phyloP scores from a whole-genome alignment of 1,284 basidiomycete species.

The Marasmius fiardii region DNA sequence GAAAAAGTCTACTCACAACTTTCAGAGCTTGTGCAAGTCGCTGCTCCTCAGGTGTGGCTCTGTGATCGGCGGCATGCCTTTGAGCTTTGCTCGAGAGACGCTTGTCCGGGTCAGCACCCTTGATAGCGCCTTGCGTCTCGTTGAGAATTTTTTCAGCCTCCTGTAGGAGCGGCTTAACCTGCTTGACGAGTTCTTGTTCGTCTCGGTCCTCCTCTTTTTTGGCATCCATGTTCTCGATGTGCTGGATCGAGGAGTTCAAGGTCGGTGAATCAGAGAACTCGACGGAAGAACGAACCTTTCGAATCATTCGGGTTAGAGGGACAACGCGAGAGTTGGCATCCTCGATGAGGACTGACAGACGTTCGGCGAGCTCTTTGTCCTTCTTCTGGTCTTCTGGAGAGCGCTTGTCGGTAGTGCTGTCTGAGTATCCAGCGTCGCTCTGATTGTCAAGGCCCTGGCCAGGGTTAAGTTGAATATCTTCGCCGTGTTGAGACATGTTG shows the following conservation, averaged over 20 bases:
- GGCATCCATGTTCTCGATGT: constrained; percentile 30
- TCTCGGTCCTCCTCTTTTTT: constrained; percentile 32
- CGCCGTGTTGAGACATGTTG: constrained; percentile 1
- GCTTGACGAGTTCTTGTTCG: constrained; percentile 31
- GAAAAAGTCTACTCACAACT: constrained; percentile 21
- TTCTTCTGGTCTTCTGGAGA: constrained; percentile 19
- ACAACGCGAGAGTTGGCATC: constrained; percentile 27
- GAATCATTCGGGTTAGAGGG: constrained; percentile 31
- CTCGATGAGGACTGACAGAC: constrained; percentile 28
- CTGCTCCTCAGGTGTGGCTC: constrained; percentile 35
- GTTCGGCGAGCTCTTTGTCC: constrained; percentile 28
- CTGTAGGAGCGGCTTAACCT: constrained; percentile 23
- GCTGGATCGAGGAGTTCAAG: constrained; percentile 15
- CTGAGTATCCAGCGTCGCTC: background rate
- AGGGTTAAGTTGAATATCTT: background rate
- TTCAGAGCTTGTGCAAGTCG: constrained; percentile 37
- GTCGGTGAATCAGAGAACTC: background rate
- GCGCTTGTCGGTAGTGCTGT: constrained; percentile 16
- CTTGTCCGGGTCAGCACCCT: constrained; percentile 23
- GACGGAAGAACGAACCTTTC: constrained; percentile 21
- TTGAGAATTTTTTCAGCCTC: constrained; percentile 34
- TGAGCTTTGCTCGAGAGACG: constrained; percentile 31
- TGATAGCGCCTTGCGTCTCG: constrained; percentile 31
- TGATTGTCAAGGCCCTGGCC: background rate
- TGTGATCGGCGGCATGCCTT: constrained; percentile 31